Conservation (phyloP, 2,329 filamentous ascomycete species). For the Verticillium zaregamsianum region DNA sequence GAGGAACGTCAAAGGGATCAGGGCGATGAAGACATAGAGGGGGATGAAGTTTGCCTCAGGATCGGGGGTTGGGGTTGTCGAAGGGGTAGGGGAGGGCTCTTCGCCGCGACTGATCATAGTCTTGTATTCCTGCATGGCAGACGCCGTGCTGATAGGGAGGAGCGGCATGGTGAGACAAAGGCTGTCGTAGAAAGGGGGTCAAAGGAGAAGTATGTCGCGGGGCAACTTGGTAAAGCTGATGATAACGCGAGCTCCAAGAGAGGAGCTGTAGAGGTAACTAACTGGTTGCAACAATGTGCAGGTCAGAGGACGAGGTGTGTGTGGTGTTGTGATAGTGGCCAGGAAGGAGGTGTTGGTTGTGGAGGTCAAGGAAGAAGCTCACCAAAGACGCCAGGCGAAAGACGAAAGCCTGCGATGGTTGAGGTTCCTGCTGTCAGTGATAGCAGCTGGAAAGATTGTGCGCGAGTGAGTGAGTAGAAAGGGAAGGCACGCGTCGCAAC, state of each 20-base stretch:
- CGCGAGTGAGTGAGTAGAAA: not conserved
- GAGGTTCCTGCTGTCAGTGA: not conserved
- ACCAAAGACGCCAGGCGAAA: too few relatives aligned
- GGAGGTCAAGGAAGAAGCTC: too few relatives aligned
- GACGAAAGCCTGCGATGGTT: not conserved
- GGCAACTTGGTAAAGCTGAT: not conserved
- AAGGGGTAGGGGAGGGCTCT: not conserved
- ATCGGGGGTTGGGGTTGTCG: not conserved
- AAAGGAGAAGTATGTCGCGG: not conserved
- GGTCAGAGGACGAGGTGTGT: too few relatives aligned
- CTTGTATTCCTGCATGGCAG: not conserved
- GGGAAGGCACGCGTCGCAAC: not conserved
- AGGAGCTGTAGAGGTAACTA: too few relatives aligned
- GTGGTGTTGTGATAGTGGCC: too few relatives aligned
- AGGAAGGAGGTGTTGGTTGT: too few relatives aligned
- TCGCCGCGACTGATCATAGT: not conserved
- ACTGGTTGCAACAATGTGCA: too few relatives aligned
- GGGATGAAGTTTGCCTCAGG: slow-evolving; percentile 5
- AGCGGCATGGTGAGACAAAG: not conserved
- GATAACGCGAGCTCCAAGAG: too few relatives aligned
- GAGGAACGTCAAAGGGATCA: slow-evolving; percentile 8
- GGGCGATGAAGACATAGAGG: slow-evolving; percentile 6
- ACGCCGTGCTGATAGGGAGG: not conserved
- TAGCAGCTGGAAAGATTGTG: not conserved
- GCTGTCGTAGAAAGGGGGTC: not conserved